These are phyloP conservation scores for Fusarium humuli DNA, from an alignment of 2,329 filamentous ascomycete genomes.

Conservation along the genomic window DNA sequence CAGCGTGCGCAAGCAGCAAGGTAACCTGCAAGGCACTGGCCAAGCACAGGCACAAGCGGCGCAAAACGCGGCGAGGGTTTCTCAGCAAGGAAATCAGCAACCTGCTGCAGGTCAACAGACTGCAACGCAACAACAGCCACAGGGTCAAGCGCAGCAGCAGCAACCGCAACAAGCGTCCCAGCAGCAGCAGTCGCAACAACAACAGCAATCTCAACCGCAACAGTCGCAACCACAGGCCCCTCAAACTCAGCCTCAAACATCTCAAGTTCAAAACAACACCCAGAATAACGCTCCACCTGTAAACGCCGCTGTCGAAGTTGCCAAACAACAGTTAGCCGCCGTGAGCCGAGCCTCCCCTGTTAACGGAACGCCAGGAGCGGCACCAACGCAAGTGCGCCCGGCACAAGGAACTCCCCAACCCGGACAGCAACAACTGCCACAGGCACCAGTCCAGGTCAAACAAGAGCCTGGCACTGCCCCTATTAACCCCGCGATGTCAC, in stretches of 20 bases:
- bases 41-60: conserved; percentile 40
- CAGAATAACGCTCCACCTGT: conserved; percentile 53
- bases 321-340: conserved; percentile 55
- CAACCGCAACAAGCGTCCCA: conserved; percentile 1
- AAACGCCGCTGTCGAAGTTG: conserved; percentile 59
- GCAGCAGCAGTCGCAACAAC: conserved; percentile 18
- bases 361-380: conserved; percentile 43
- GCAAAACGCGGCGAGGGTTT: conserved; percentile 28
- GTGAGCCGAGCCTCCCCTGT: conserved; percentile 48
- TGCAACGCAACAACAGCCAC: conserved; percentile 26
- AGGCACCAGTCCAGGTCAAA: conserved; percentile 46
- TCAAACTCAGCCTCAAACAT: conserved; percentile 35
- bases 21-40: conserved; percentile 46
- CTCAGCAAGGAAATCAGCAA: conserved; percentile 43
- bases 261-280: conserved; percentile 44
- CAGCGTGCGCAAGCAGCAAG: conserved; percentile 60
- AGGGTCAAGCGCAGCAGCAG: conserved; percentile 35
- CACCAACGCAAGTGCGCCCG: conserved; percentile 47
- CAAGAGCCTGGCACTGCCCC: conserved; percentile 56
- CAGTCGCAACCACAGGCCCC: conserved; percentile 34
- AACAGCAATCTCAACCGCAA: conserved; percentile 25
- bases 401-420: conserved; percentile 43
- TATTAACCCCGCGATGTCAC: conserved; percentile 60
- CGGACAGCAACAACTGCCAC: conserved; percentile 36
- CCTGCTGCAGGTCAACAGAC: conserved; percentile 36